A percentile compares a stretch with the other conserved stretches of the same genome.
phyloP scores from a whole-genome alignment of 2,329 filamentous ascomycete species.

The Ceratocystis alfenasii region DNA sequence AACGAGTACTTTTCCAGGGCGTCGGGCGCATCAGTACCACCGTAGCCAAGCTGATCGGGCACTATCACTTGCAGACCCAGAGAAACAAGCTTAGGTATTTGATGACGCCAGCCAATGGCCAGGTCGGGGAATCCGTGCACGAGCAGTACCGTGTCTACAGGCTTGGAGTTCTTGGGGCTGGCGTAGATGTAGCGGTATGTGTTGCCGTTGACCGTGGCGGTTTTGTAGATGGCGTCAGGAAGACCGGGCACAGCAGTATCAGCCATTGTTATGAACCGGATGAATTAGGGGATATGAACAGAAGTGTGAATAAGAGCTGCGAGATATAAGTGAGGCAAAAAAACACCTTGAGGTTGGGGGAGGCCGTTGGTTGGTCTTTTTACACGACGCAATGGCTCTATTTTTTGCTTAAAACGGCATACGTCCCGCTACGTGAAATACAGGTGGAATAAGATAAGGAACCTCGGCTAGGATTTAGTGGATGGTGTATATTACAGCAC shows the following conservation, averaged over 20 bases:
- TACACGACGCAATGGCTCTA: not conserved
- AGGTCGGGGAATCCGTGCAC: constrained; percentile 76
- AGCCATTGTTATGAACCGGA: not conserved
- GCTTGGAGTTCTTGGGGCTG: constrained; percentile 36
- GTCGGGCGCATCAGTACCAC: constrained; percentile 57
- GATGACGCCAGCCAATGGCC: constrained; percentile 75
- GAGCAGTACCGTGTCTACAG: constrained; percentile 40
- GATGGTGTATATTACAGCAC: no score
- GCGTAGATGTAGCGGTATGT: constrained; percentile 53
- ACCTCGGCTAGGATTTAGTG: no score
- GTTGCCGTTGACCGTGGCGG: constrained; percentile 39
- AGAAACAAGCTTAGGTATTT: constrained; percentile 64
- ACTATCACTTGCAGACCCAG: constrained; percentile 68
- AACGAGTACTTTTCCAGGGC: constrained; percentile 52
- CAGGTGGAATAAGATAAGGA: not conserved
- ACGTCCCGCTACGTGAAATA: not conserved
- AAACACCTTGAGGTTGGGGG: not conserved
- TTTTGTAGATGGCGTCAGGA: constrained; percentile 31
- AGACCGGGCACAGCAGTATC: constrained; percentile 27
- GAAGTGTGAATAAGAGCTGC: no score
- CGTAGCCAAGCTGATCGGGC: constrained; percentile 80
- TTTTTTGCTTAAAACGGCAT: not conserved
- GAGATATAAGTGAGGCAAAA: not conserved
- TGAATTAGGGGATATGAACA: no score
- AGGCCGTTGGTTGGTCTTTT: not conserved